Evolutionary conservation across 1,139 yeast species (phyloP).

Genomic region (Schizosaccharomyces versatilis): DNA sequence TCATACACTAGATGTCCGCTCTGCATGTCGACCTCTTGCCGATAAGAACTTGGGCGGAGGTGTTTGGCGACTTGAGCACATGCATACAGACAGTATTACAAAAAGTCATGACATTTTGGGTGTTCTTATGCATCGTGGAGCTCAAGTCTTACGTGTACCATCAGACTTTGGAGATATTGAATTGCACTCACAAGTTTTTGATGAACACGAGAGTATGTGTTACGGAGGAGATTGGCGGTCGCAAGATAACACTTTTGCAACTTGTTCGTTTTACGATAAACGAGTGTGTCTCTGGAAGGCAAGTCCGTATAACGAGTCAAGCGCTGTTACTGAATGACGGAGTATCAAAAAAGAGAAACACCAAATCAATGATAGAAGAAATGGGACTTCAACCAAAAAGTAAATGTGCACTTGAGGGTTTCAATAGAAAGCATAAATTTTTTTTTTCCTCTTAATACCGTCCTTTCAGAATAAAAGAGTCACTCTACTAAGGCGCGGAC

Average conservation of each 20-base stretch:
- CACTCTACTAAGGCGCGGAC: no score
- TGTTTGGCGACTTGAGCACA: constrained; percentile 2
- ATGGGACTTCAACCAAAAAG: no score
- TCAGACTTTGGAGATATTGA: neutral
- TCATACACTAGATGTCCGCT: neutral
- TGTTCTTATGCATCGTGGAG: constrained; percentile 1
- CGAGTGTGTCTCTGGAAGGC: constrained; percentile 4
- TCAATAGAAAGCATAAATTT: no score
- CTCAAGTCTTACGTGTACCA: neutral
- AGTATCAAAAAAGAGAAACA: no score
- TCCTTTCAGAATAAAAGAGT: no score
- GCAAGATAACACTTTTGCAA: neutral
- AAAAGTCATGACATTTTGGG: neutral
- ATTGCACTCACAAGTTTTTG: neutral
- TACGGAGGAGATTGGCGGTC: constrained; percentile 1
- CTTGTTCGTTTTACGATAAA: constrained; percentile 3
- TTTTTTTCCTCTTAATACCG: no score
- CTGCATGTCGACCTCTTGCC: neutral
- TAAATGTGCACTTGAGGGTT: no score
- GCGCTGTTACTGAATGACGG: no score
- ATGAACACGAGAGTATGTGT: constrained; percentile 2
- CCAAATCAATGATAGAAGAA: no score
- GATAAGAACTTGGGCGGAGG: neutral
- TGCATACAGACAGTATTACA: neutral
- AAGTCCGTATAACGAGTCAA: no score